A percentile compares a stretch with the other conserved stretches of the same genome.
phyloP scores from a whole-genome alignment of 768 basidiomycete genomes.

The Porphyrellus cyaneotinctus region DNA sequence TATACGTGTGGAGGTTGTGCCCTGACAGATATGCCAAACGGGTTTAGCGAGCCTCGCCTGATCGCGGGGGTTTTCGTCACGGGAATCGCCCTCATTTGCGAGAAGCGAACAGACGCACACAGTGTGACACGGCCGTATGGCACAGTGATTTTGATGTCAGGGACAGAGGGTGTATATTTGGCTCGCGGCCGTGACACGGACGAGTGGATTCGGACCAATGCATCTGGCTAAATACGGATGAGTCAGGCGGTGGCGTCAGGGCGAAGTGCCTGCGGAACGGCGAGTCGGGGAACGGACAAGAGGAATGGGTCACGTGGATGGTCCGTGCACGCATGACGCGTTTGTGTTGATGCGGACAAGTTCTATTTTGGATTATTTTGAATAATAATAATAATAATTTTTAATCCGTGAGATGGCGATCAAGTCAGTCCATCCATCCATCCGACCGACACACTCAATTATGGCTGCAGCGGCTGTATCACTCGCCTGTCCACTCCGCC shows the following conservation, averaged over 20 bases:
- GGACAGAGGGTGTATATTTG: too few species aligned
- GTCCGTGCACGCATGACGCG: slow-evolving; percentile 24
- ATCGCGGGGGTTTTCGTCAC: slow-evolving; percentile 10
- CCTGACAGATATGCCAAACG: slow-evolving; percentile 5
- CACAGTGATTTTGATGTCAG: too few species aligned
- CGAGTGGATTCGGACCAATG: too few species aligned
- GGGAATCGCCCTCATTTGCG: not conserved
- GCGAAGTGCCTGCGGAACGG: too few species aligned
- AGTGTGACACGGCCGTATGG: not conserved
- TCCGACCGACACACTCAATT: slow-evolving; percentile 13
- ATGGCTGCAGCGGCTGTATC: slow-evolving; percentile 31
- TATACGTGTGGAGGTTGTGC: not conserved
- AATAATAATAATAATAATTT: not conserved
- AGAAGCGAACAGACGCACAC: slow-evolving; percentile 1
- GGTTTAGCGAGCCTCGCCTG: slow-evolving; percentile 10
- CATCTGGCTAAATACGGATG: too few species aligned
- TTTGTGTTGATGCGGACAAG: slow-evolving; percentile 12
- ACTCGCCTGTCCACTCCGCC: slow-evolving; percentile 29
- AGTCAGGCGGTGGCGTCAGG: too few species aligned
- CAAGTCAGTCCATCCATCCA: slow-evolving; percentile 18
- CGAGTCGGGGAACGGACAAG: too few species aligned
- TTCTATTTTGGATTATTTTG: not conserved
- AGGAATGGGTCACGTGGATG: slow-evolving; percentile 25
- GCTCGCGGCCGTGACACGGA: too few species aligned
- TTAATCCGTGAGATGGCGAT: not conserved